Evolutionary conservation across 768 basidiomycete genomes (phyloP).

Genomic region (Asterophora parasitica): DNA sequence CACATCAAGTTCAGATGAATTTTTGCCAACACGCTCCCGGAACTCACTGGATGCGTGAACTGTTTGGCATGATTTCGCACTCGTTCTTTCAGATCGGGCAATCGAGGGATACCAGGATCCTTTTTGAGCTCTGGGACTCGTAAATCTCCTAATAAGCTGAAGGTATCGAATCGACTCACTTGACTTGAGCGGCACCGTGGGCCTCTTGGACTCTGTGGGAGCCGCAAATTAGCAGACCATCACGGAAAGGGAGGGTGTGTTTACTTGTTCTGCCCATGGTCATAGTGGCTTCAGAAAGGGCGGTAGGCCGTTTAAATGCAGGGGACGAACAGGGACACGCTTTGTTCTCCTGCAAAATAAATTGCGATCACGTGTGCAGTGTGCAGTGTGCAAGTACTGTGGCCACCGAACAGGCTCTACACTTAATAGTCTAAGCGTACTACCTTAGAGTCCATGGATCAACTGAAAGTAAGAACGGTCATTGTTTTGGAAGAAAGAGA

Average conservation of each 20-base stretch:
- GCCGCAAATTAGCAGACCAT: not conserved
- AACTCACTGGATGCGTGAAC: slow-evolving; percentile 37
- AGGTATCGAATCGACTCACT: slow-evolving; percentile 25
- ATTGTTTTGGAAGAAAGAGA: too few relatives aligned
- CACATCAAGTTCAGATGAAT: not conserved
- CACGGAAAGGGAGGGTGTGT: slow-evolving; percentile 4
- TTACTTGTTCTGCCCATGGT: slow-evolving; percentile 41
- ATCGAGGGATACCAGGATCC: slow-evolving; percentile 83
- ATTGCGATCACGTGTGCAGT: not conserved
- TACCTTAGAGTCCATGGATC: too few relatives aligned
- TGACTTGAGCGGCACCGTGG: slow-evolving; percentile 35
- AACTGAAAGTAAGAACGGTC: too few relatives aligned
- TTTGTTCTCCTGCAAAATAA: not conserved
- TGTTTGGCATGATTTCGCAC: slow-evolving; percentile 48
- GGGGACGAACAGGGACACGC: not conserved
- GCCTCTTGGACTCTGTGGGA: slow-evolving; percentile 33
- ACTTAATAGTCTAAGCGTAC: too few relatives aligned
- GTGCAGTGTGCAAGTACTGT: too few relatives aligned
- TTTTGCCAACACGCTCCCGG: not conserved
- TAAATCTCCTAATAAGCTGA: not conserved
- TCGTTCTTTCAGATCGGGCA: slow-evolving; percentile 64
- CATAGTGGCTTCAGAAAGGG: slow-evolving; percentile 10
- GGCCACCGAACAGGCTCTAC: too few relatives aligned
- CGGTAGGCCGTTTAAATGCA: not conserved
- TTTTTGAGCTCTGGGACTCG: slow-evolving; percentile 66